phyloP scores from a whole-genome alignment of 176 grass and related monocot species.

The Melocanna baccifera region DNA sequence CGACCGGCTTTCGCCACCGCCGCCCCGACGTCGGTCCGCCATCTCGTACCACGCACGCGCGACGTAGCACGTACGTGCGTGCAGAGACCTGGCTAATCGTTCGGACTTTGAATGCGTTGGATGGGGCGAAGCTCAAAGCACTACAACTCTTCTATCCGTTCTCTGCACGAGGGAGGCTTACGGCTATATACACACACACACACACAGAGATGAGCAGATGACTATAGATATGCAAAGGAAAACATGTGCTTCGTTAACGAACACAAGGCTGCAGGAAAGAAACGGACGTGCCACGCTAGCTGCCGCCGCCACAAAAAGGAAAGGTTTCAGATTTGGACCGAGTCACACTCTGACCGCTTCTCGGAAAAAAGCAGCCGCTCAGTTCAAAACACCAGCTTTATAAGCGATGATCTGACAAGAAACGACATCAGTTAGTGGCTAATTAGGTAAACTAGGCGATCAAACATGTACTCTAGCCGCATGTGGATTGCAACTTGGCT shows the following conservation, averaged over 20 bases:
- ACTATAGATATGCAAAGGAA: neutral
- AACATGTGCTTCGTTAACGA: neutral
- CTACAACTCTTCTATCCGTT: neutral
- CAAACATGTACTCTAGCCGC: neutral
- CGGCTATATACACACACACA: neutral
- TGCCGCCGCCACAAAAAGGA: neutral
- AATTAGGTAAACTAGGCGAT: neutral
- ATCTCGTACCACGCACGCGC: neutral
- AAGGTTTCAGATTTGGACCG: neutral
- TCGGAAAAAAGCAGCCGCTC: neutral
- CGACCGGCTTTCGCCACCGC: neutral
- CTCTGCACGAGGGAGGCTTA: neutral
- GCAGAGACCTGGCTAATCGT: neutral
- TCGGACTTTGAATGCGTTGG: neutral
- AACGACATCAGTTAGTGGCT: neutral
- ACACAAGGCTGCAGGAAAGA: neutral
- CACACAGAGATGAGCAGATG: neutral
- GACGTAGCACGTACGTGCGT: neutral
- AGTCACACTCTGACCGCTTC: neutral
- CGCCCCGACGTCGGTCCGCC: slow-evolving; percentile 8
- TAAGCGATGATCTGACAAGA: neutral
- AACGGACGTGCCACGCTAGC: neutral
- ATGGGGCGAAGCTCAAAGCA: neutral
- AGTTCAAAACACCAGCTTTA: neutral
- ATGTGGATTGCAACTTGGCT: neutral